Percentiles rank a stretch among this genome's conserved stretches.
phyloP scores from a whole-genome alignment of 1,139 yeast species.

The Yamadazyma membranifaciens region DNA sequence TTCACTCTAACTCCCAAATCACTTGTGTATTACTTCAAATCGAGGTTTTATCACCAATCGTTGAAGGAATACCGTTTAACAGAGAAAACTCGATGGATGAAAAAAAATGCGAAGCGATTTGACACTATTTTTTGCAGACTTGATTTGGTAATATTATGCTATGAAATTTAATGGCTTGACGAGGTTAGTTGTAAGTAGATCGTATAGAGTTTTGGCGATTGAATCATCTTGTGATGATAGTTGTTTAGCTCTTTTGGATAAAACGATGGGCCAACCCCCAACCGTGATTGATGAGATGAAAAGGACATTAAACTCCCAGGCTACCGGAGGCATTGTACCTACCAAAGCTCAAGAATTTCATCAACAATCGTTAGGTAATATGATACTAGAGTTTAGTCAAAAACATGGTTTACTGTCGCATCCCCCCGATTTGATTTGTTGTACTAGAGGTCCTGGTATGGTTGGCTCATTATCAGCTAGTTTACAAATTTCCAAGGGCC shows the following conservation, averaged over 20 bases:
- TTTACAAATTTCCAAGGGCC: constrained; percentile 80
- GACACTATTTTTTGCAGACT: neutral
- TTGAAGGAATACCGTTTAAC: neutral
- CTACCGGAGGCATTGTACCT: constrained; percentile 85
- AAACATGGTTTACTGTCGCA: constrained; percentile 23
- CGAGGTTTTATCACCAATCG: no score
- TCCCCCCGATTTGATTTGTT: constrained; percentile 78
- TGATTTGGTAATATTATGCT: neutral
- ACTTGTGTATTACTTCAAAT: neutral
- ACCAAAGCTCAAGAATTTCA: constrained; percentile 83
- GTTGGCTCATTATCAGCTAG: constrained; percentile 84
- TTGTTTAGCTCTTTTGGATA: constrained; percentile 74
- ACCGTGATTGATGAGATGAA: constrained; percentile 59
- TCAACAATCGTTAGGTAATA: constrained; percentile 44
- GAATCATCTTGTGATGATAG: constrained; percentile 97
- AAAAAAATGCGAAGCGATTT: constrained; percentile 1
- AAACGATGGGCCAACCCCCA: constrained; percentile 40
- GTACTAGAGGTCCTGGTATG: constrained; percentile 98
- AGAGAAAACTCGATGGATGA: constrained; percentile 3
- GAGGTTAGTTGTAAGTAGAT: constrained; percentile 16
- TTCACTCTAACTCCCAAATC: neutral
- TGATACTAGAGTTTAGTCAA: constrained; percentile 26
- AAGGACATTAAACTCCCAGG: constrained; percentile 62
- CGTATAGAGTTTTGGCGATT: constrained; percentile 73
- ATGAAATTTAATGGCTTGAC: neutral